Base-by-base conservation (phyloP, 176 grass and related monocot genomes). In the Triticum monococcum region DNA sequence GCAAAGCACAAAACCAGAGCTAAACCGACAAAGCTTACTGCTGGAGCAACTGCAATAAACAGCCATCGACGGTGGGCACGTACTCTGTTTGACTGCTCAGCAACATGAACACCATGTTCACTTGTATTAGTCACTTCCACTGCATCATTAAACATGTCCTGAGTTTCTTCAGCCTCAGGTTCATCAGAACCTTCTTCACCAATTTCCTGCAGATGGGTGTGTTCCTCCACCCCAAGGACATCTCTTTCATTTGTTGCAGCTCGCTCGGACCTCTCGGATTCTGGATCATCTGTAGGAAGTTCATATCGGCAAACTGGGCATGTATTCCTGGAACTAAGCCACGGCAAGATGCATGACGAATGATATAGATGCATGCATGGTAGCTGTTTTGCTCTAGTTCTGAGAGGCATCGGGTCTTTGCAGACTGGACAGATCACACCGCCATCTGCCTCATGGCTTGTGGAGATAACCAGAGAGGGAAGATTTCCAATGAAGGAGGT, bases 221-320 rank as follows among this genome's bases (percentile, higher is more conserved):
- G 65, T 77, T 54, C 74, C 31, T 74, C 78, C 61, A 79, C 22
- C 23, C 17, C 59, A 74, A 82, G 79, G 45, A 62, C 79, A 22
- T 59, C 68, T 74, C 75, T 84, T 69, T 62, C 84, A 75, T 82
- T 81, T 69, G 79, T 54, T 75, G 83, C 54, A 38, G 43, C 79
- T 77, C 41, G 87, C 73, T 90, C 95, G 22, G 83, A 81, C 89
- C 79, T 91, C 83, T 95, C 91, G 75, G 90, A 93, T 83, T 96
- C 93, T 16, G 52, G 40, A 52, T 95, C 90, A 87, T 98, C 90
- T 10, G 90, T 91, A 66, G 92, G 97, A 78, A 98, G 87, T 43
- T 98, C 97, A 41, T 88, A 96, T 23, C 93, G 81, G 68, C 97
- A 98, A 83, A 98, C 92, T 20, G 93, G 96, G 74, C 96, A 98